Percentiles rank a stretch among this genome's conserved stretches.
phyloP scores from a whole-genome alignment of 2,329 filamentous ascomycete species.

The Stagonosporopsis vannaccii region DNA sequence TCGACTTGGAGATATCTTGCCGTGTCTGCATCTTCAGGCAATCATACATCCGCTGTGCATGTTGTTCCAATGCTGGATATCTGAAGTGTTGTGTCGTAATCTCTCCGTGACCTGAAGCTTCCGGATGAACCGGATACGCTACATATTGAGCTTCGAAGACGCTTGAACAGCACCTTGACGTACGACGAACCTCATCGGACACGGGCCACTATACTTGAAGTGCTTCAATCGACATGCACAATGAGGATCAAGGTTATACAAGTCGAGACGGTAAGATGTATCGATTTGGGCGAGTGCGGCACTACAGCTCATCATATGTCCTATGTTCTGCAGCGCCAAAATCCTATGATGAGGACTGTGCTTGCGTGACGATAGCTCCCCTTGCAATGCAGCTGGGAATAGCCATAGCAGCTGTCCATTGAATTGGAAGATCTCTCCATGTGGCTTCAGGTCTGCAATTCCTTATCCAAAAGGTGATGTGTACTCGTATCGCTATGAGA shows the following conservation, averaged over 20 bases:
- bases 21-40: slow-evolving; percentile 5
- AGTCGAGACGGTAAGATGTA: not conserved
- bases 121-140: slow-evolving; percentile 4
- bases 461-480: not conserved
- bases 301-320: not conserved
- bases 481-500: not conserved
- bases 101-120: not conserved
- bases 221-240: not conserved
- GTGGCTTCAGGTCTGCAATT: not conserved
- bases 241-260: not conserved
- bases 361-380: not conserved
- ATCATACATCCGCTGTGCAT: not conserved
- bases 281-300: not conserved
- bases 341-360: not conserved
- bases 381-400: not conserved
- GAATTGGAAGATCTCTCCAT: not conserved
- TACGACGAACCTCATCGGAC: not conserved
- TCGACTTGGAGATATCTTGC: slow-evolving; percentile 12
- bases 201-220: not conserved
- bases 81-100: slow-evolving; percentile 2
- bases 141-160: not conserved
- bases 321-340: not conserved
- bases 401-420: not conserved
- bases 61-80: not conserved
- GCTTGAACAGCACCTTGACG: not conserved